Conservation (phyloP, 139 green algal genomes). For the Chlamydomonas schloesseri region DNA sequence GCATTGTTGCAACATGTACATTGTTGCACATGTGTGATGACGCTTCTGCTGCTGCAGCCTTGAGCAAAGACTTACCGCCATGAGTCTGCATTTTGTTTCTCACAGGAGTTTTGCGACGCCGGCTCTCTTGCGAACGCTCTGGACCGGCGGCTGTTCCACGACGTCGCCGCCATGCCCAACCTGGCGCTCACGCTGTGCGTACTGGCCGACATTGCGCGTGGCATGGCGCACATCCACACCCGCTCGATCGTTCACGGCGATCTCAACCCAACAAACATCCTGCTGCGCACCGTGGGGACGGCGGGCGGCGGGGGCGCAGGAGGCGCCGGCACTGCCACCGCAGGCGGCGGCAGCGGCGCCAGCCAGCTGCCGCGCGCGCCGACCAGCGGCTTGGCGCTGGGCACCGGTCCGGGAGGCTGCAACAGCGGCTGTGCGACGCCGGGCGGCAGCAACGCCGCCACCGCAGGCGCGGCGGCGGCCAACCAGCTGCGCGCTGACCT, state of each 20-base stretch:
- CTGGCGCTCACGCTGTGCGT: constrained; percentile 40
- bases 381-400: neutral
- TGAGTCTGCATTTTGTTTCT: too few relatives aligned
- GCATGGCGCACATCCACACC: constrained; percentile 58
- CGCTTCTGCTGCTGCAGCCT: too few relatives aligned
- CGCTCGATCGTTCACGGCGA: constrained; percentile 56
- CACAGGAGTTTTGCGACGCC: constrained; percentile 60
- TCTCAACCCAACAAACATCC: constrained; percentile 58
- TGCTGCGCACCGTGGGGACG: constrained; percentile 4
- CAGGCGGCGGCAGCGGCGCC: neutral
- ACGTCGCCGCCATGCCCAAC: constrained; percentile 26
- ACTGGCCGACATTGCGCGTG: constrained; percentile 48
- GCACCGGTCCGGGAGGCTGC: neutral
- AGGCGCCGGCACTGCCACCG: too few relatives aligned
- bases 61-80: too few relatives aligned
- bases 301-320: neutral
- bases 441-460: neutral
- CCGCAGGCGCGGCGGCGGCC: neutral
- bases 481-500: constrained; percentile 3
- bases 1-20: too few relatives aligned
- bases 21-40: too few relatives aligned
- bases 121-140: constrained; percentile 36
- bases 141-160: constrained; percentile 44
- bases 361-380: too few relatives aligned
- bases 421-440: neutral